Evolutionary conservation across 148 eudicot genomes (phyloP), one percentile per base, ranked within the genome.

Genomic region (Chenopodium formosanum): DNA sequence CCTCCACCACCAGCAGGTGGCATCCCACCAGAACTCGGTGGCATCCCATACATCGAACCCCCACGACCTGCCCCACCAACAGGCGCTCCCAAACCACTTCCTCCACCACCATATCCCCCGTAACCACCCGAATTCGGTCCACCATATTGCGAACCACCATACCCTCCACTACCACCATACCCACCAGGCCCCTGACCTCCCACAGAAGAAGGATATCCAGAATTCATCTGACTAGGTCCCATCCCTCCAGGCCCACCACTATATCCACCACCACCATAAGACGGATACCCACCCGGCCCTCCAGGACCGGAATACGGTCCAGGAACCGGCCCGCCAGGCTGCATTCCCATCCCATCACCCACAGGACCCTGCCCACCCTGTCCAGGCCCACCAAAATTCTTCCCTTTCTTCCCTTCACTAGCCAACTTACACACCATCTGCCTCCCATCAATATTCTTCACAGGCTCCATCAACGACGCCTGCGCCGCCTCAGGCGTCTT

Each of bases 321-420:
- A 40, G 62, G 62, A 17, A 13, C 62, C 22, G 62, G 62, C 22
- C 86, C 86, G 40, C 90, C 88, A 31, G 85, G 82, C 74, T 81
- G 89, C 76, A 85, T 78, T 25, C 73, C 90, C 88, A 88, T 82
- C 14, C 86, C 65, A 84, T 29, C 83, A 31, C 50, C 62, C 2
- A 83, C 86, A 16, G 66, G 76, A 3, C 86, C 89, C 16, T 75
- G 82, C 68, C 69, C 89, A 71, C 69, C 89, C 77, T 4, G 79
- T 1, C 67, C 85, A 56, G 65, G 74, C 29, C 78, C 84, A 37
- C 17, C 76, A 13, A 74, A 83, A 0, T 80, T 88, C 75, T 89
- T 91, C 70, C 92, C 92, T 63, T 87, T 91, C 84, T 93, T 93
- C 31, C 95, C 95, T 40, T 92, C 92, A 72, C 83, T 85, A 19